Conservation (phyloP, 2,329 filamentous ascomycete genomes). For the Parasarocladium wereldwijsianum region DNA sequence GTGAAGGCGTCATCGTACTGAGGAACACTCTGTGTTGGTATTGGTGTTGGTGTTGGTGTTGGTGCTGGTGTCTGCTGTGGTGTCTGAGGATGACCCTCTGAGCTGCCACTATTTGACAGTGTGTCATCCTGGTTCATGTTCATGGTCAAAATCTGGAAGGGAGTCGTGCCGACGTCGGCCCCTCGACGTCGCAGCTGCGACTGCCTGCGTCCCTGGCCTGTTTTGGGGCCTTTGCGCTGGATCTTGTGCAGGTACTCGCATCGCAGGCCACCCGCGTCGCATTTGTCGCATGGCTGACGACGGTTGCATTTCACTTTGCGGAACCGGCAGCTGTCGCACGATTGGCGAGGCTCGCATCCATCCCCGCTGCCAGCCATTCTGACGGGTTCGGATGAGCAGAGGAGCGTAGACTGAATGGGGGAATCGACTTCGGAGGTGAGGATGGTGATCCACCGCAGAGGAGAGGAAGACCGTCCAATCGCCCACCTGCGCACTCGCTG, state of each 20-base stretch:
- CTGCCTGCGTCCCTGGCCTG: conserved; percentile 14
- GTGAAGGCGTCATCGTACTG: conserved; percentile 1
- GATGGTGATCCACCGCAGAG: background rate
- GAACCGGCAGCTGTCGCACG: conserved; percentile 6
- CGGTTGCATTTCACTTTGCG: conserved; percentile 6
- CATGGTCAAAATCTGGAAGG: conserved; percentile 11
- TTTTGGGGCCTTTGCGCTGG: conserved; percentile 14
- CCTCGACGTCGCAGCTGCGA: conserved; percentile 14
- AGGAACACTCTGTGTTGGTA: background rate
- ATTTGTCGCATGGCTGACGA: conserved; percentile 9
- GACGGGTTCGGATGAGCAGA: background rate
- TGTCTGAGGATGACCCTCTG: background rate
- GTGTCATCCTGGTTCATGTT: conserved; percentile 3
- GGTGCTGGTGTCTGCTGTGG: background rate
- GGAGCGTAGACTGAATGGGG: background rate
- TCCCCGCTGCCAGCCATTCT: conserved; percentile 2
- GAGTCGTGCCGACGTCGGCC: conserved; percentile 6
- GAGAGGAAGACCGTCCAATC: background rate
- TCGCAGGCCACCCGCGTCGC: conserved; percentile 11
- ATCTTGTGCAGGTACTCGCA: conserved; percentile 17
- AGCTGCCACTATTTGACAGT: background rate
- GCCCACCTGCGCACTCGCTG: too few species aligned
- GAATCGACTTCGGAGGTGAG: background rate
- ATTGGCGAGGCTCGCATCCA: conserved; percentile 2
- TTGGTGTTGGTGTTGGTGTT: background rate